Conservation (phyloP, 176 grass and related monocot species). For the Pontederia paniculata region DNA sequence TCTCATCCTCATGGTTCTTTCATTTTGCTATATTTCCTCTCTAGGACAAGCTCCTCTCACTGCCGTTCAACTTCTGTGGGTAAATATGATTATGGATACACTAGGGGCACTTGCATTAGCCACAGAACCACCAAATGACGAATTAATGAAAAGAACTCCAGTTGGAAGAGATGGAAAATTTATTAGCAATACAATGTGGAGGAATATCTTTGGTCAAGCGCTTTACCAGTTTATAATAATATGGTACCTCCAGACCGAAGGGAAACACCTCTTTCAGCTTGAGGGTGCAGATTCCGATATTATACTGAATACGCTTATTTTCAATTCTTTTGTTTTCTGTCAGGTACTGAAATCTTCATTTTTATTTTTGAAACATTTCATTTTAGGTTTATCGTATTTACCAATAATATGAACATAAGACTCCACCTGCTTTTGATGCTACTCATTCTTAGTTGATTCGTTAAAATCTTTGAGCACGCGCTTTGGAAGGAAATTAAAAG, state of each 20-base stretch:
- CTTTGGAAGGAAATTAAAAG: too few relatives aligned
- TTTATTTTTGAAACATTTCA: neutral
- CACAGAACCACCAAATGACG: conserved; percentile 69
- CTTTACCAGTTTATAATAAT: conserved; percentile 76
- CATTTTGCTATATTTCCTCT: neutral
- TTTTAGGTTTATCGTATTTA: too few relatives aligned
- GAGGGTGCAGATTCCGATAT: conserved; percentile 45
- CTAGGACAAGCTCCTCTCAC: conserved; percentile 21
- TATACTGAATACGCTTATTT: conserved; percentile 72
- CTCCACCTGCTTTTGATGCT: too few relatives aligned
- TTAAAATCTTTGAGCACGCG: too few relatives aligned
- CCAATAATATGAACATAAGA: too few relatives aligned
- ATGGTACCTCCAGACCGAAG: conserved; percentile 59
- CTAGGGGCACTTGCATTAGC: conserved; percentile 81
- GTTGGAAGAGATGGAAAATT: conserved; percentile 74
- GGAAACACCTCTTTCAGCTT: conserved; percentile 54
- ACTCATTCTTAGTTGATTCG: too few relatives aligned
- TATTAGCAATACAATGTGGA: conserved; percentile 67
- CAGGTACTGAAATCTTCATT: conserved; percentile 29
- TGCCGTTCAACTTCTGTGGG: conserved; percentile 89
- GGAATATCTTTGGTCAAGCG: conserved; percentile 29
- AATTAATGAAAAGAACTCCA: conserved; percentile 61
- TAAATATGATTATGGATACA: conserved; percentile 99
- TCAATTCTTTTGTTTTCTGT: conserved; percentile 96
- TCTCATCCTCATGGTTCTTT: neutral